phyloP scores from a whole-genome alignment of 2,329 filamentous ascomycete species.

The Nannizzia gypsea region DNA sequence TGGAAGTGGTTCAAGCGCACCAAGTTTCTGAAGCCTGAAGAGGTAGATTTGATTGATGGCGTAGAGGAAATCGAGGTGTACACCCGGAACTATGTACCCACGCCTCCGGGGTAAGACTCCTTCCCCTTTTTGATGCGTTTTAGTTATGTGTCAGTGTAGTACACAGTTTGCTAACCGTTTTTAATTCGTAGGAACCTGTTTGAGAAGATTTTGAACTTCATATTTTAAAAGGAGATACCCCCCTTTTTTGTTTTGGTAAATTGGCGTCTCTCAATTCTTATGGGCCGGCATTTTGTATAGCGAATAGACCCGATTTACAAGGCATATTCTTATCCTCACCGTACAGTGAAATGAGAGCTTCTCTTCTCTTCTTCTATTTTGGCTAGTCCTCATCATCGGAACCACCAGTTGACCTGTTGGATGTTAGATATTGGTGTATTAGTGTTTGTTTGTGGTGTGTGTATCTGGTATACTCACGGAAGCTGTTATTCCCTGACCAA shows the following conservation, averaged over 20 bases:
- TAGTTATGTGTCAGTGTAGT: background rate
- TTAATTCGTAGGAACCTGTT: conserved; percentile 17
- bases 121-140: background rate
- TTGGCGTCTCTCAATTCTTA: background rate
- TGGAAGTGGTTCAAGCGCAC: conserved; percentile 63
- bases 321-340: background rate
- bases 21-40: conserved; percentile 42
- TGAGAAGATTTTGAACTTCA: conserved; percentile 16
- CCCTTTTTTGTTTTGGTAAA: background rate
- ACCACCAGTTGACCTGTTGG: conserved; percentile 65
- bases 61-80: conserved; percentile 58
- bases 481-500: conserved; percentile 45
- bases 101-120: conserved; percentile 39
- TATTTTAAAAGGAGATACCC: conserved; percentile 13
- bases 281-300: background rate
- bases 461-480: conserved; percentile 35
- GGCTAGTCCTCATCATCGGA: conserved; percentile 51
- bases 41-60: conserved; percentile 53
- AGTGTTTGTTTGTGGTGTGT: background rate
- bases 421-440: background rate
- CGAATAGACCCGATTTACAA: background rate
- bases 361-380: background rate
- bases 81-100: conserved; percentile 47
- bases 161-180: background rate
- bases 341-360: background rate